A percentile compares a stretch with the other conserved stretches of the same genome.
Conservation (phyloP, 1,139 yeast genomes). For the Taphrina communis region DNA sequence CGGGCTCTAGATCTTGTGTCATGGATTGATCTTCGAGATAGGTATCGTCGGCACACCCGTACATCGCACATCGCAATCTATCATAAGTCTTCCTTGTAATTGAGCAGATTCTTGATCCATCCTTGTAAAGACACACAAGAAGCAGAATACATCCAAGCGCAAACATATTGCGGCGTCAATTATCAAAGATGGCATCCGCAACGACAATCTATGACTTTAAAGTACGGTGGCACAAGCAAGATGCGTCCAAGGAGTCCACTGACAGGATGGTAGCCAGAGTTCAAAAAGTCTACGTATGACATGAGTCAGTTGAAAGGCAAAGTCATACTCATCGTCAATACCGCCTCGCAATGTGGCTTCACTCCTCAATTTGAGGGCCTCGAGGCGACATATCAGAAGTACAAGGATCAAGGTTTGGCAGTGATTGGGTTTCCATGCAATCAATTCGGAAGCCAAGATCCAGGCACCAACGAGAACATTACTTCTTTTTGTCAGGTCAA, state of each 20-base stretch:
- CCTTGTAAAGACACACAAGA: too few species aligned
- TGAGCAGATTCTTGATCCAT: too few species aligned
- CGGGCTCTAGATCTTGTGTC: too few species aligned
- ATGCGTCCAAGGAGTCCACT: not conserved
- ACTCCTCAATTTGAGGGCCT: constrained; percentile 73
- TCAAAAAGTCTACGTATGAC: constrained; percentile 65
- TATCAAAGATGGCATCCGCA: constrained; percentile 38
- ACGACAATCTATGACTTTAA: constrained; percentile 53
- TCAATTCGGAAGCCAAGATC: constrained; percentile 90
- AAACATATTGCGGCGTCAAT: not conserved
- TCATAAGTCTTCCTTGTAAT: too few species aligned
- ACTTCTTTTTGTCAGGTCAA: constrained; percentile 66
- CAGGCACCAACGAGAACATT: constrained; percentile 71
- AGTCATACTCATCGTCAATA: constrained; percentile 87
- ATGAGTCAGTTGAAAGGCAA: constrained; percentile 79
- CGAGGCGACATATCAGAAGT: constrained; percentile 80
- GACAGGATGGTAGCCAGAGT: constrained; percentile 20
- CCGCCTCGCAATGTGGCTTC: constrained; percentile 72
- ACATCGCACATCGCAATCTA: too few species aligned
- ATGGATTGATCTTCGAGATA: too few species aligned
- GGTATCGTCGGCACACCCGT: too few species aligned
- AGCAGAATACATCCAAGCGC: not conserved
- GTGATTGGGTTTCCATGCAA: constrained; percentile 91
- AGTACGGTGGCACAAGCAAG: not conserved
- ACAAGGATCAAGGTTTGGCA: constrained; percentile 73